Evolutionary conservation across 2,329 filamentous ascomycete species (phyloP).

Genomic region (Diaporthe ilicicola): DNA sequence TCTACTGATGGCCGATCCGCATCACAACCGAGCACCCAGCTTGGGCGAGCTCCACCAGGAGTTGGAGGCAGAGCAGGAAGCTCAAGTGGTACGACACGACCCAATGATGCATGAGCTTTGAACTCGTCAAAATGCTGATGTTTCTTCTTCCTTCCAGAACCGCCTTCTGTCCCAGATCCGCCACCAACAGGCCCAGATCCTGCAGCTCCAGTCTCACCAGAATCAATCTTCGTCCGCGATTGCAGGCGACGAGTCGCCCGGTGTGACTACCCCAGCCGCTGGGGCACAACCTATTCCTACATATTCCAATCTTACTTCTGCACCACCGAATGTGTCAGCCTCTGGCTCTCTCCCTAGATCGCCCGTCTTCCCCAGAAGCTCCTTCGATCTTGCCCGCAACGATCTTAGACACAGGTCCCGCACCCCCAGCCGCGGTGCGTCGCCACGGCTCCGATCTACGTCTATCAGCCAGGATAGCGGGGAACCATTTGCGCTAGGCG

Average conservation of each 20-base stretch:
- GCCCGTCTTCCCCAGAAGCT: constrained; percentile 61
- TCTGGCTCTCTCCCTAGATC: constrained; percentile 60
- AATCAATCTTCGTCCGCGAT: constrained; percentile 46
- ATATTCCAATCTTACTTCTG: constrained; percentile 45
- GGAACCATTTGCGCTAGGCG: constrained; percentile 67
- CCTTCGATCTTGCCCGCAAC: constrained; percentile 65
- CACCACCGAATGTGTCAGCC: constrained; percentile 45
- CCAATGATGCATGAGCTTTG: not conserved
- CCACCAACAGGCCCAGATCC: constrained; percentile 76
- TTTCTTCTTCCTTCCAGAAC: constrained; percentile 58
- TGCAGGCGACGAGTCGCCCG: constrained; percentile 50
- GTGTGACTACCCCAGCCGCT: constrained; percentile 34
- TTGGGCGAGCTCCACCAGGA: constrained; percentile 82
- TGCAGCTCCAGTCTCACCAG: constrained; percentile 61
- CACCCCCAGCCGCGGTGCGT: constrained; percentile 66
- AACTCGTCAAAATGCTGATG: not conserved
- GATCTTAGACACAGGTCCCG: constrained; percentile 65
- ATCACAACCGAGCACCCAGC: constrained; percentile 74
- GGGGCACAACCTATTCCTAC: constrained; percentile 16
- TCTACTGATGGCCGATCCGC: constrained; percentile 60
- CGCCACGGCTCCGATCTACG: constrained; percentile 64
- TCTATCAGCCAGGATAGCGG: constrained; percentile 67
- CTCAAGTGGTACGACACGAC: constrained; percentile 70
- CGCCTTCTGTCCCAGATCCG: constrained; percentile 81
- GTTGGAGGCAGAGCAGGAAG: constrained; percentile 81